Base-by-base conservation (phyloP, 2,329 filamentous ascomycete species). In the Botrytis porri region DNA sequence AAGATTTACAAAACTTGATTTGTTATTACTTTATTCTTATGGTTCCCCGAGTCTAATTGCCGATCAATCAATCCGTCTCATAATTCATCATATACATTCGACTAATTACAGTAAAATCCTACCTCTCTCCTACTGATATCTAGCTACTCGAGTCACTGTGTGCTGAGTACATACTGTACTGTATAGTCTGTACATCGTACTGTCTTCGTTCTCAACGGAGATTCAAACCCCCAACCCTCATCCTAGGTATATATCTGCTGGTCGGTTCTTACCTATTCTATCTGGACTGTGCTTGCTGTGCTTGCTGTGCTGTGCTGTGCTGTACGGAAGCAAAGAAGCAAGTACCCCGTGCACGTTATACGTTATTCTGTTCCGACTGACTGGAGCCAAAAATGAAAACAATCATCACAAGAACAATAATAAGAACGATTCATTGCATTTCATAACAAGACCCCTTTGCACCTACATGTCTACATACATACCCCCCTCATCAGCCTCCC, bases 11-110 rank as follows among this genome's bases (percentile, higher is more conserved):
- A 61, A 12, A 14, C 32, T 61, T 14, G 35, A 25, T 35, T 25
- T 18, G 10, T 39, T 37, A 18, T 20, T 18, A 51, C 22, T n/a
- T 14, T 14, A 51, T 51, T 51, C 48, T 39, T 37, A 18, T 70
- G 59, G 20, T 8, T 39, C 35, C n/a, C 67, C 67, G 54, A 70
- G 54, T 62, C 67, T 62, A 62, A 61, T 61, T 62, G 54, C 25
- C 57, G 39, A 70, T 62, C 67, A 45, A 48, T 37, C 35, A n/a
- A 61, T 37, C 32, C 32, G 12, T 54, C 25, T 29, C 20, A n/a
- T 35, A 51, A n/a, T n/a, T 51, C 25, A 51, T 25, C 22, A 35
- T n/a, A 61, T 32, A 3, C 54, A 14, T 45, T 37, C 39, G 10
- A 37, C 67, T 62, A 48, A 70, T 62, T n/a, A n/a, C 22, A 10